Percentiles rank a stretch among this genome's conserved stretches.
These are phyloP conservation scores for Apocynum venetum DNA, from an alignment of 257 asterid species.

Conservation along the genomic window DNA sequence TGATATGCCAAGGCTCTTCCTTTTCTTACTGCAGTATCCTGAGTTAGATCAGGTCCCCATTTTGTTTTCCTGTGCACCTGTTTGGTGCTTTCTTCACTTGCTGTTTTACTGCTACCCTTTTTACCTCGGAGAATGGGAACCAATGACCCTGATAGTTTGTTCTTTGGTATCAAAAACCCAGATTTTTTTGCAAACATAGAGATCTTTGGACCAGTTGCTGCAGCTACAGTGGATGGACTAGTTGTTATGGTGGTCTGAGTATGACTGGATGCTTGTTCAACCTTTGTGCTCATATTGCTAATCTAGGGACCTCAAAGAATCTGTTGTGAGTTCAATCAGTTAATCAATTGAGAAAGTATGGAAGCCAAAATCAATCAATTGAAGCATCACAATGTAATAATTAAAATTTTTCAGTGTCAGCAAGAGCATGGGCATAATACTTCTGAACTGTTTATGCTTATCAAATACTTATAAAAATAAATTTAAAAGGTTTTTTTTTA, in stretches of 20 bases:
- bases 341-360: background rate
- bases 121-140: slow-evolving; percentile 65
- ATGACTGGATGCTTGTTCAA: slow-evolving; percentile 43
- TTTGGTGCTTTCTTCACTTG: slow-evolving; percentile 48
- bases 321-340: background rate
- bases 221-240: slow-evolving; percentile 37
- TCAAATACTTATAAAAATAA: too few relatives aligned
- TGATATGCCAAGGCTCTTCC: slow-evolving; percentile 83
- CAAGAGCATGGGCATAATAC: background rate
- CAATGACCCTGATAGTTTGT: slow-evolving; percentile 78
- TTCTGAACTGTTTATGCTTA: background rate
- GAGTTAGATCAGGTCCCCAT: slow-evolving; percentile 87
- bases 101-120: slow-evolving; percentile 47
- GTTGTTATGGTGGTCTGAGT: slow-evolving; percentile 36
- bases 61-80: slow-evolving; percentile 67
- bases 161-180: slow-evolving; percentile 90
- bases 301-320: slow-evolving; percentile 22
- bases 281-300: slow-evolving; percentile 54
- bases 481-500: background rate
- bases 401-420: background rate
- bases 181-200: slow-evolving; percentile 61
- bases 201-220: slow-evolving; percentile 51
- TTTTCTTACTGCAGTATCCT: slow-evolving; percentile 66
- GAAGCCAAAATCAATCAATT: background rate
- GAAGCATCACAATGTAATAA: background rate